Evolutionary conservation across 352 stramenopile species (phyloP).

Genomic region (Globisporangium carolinianum): DNA sequence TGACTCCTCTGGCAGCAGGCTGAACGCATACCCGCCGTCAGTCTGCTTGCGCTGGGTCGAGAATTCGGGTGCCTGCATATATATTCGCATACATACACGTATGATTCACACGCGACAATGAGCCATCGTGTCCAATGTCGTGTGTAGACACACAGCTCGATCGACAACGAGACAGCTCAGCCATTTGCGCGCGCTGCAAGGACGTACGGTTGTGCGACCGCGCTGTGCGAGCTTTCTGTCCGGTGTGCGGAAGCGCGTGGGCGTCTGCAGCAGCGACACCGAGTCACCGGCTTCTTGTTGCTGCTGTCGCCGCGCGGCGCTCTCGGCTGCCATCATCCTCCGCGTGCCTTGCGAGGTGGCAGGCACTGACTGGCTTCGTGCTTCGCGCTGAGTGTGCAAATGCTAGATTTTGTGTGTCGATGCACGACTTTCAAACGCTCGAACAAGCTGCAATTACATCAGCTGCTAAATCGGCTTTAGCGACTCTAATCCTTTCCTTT

Average conservation of each 20-base stretch:
- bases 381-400: background rate
- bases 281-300: slow-evolving; percentile 5
- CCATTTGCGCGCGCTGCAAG: too few relatives aligned
- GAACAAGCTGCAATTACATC: slow-evolving; percentile 1
- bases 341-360: background rate
- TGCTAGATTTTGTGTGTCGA: slow-evolving; percentile 5
- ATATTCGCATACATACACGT: background rate
- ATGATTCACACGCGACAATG: background rate
- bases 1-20: slow-evolving; percentile 37
- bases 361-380: background rate
- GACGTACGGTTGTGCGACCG: slow-evolving; percentile 23
- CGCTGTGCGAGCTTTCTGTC: slow-evolving; percentile 16
- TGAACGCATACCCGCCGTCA: slow-evolving; percentile 40
- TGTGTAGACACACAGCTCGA: background rate
- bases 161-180: background rate
- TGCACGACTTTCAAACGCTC: slow-evolving; percentile 6
- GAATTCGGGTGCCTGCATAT: slow-evolving; percentile 17
- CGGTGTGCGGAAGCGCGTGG: slow-evolving; percentile 10
- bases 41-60: slow-evolving; percentile 24
- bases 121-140: background rate
- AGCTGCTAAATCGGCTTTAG: background rate
- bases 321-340: slow-evolving; percentile 5
- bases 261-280: slow-evolving; percentile 9
- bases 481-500: background rate
- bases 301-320: slow-evolving; percentile 8